A percentile compares a stretch with the other conserved stretches of the same genome.
These are phyloP conservation scores for Phytophthora citrophthora DNA, from an alignment of 352 stramenopile genomes.

Conservation along the genomic window DNA sequence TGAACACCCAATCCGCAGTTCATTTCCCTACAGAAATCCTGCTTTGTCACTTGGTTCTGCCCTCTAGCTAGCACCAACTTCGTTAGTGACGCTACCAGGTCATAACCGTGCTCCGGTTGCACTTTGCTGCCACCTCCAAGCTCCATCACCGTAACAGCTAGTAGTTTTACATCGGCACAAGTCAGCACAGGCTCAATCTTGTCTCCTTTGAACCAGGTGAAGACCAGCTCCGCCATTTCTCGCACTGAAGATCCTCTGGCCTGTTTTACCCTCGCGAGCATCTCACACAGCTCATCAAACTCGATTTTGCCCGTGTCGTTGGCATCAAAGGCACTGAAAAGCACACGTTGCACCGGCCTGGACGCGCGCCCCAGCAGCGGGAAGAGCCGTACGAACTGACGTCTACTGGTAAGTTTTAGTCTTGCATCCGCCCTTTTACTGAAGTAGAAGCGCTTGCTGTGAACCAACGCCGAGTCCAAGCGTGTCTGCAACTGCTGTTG, in stretches of 20 bases:
- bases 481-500: conserved; percentile 29
- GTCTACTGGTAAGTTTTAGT: conserved; percentile 45
- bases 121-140: conserved; percentile 24
- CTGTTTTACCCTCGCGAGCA: conserved; percentile 47
- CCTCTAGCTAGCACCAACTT: conserved; percentile 29
- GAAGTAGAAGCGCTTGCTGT: conserved; percentile 53
- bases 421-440: conserved; percentile 45
- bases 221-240: conserved; percentile 58
- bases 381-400: conserved; percentile 66
- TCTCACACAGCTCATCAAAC: conserved; percentile 74
- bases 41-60: conserved; percentile 24
- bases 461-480: conserved; percentile 35
- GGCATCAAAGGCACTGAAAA: conserved; percentile 62
- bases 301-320: conserved; percentile 52
- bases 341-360: conserved; percentile 33
- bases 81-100: conserved; percentile 31
- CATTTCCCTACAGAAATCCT: conserved; percentile 29
- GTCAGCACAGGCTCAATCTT: conserved; percentile 32
- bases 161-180: conserved; percentile 36
- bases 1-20: conserved; percentile 35
- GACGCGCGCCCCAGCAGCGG: conserved; percentile 45
- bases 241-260: conserved; percentile 23
- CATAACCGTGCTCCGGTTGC: conserved; percentile 23
- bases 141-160: conserved; percentile 41
- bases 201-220: conserved; percentile 65